A percentile compares a stretch with the other conserved stretches of the same genome.
Conservation (phyloP, 2,329 filamentous ascomycete genomes). For the Colletotrichum sp. region DNA sequence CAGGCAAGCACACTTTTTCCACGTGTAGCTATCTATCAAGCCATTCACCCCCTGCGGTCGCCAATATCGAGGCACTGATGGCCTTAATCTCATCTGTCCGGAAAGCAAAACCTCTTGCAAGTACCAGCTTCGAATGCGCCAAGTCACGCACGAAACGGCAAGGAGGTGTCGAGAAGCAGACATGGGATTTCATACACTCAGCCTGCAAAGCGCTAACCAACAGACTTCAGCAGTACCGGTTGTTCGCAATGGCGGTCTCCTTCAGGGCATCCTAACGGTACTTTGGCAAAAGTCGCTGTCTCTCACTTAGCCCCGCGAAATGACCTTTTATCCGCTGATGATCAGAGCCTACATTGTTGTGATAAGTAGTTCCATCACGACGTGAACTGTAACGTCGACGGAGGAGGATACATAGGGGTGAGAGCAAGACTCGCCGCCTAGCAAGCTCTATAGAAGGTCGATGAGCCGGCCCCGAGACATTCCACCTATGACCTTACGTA, state of each 20-base stretch:
- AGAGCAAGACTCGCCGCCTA: neutral
- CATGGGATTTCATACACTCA: neutral
- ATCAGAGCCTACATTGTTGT: neutral
- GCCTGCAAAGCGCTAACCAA: neutral
- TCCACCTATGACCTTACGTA: accelerated
- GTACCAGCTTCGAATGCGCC: neutral
- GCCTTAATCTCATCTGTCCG: neutral
- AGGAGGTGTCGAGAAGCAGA: no score
- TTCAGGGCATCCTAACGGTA: neutral
- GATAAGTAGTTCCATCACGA: neutral
- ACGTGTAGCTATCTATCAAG: neutral
- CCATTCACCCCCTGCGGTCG: neutral
- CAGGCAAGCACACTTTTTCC: neutral
- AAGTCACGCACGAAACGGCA: neutral
- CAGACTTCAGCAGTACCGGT: neutral
- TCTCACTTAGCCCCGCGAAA: neutral
- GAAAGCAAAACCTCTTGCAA: neutral
- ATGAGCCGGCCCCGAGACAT: neutral
- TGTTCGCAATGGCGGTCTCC: neutral
- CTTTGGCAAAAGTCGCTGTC: neutral
- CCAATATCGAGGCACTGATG: neutral
- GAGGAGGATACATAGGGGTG: neutral
- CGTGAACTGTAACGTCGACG: neutral
- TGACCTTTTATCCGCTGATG: neutral
- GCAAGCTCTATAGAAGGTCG: neutral